Conservation (phyloP, 2,329 filamentous ascomycete species). For the Chrysoporthe cubensis region DNA sequence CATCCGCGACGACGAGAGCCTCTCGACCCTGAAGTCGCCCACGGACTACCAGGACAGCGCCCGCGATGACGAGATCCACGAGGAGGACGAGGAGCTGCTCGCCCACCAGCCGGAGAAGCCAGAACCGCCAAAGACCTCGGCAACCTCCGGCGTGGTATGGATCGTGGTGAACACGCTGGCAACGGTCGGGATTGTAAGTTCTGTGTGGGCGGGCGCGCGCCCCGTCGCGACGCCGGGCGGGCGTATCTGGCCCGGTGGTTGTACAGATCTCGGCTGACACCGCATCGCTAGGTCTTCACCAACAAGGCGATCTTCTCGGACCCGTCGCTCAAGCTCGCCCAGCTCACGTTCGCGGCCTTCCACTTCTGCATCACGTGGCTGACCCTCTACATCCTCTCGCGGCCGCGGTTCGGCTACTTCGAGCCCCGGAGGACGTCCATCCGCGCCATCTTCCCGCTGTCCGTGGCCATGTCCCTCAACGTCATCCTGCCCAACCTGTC, state of each 20-base stretch:
- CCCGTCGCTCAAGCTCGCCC: slow-evolving; percentile 61
- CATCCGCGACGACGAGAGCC: slow-evolving; percentile 39
- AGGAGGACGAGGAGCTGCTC: slow-evolving; percentile 49
- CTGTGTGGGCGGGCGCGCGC: neutral
- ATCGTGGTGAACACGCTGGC: slow-evolving; percentile 65
- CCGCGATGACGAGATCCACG: slow-evolving; percentile 46
- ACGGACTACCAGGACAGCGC: slow-evolving; percentile 37
- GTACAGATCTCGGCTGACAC: slow-evolving; percentile 12
- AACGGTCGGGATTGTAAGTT: slow-evolving; percentile 64
- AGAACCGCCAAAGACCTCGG: slow-evolving; percentile 41
- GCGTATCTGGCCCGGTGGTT: too few relatives aligned
- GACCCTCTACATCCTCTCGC: slow-evolving; percentile 65
- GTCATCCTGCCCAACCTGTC: slow-evolving; percentile 72
- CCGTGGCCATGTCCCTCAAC: slow-evolving; percentile 69
- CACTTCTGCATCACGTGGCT: slow-evolving; percentile 70
- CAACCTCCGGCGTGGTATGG: slow-evolving; percentile 53
- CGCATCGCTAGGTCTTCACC: slow-evolving; percentile 60
- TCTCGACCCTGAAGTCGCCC: slow-evolving; percentile 37
- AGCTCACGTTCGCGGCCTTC: slow-evolving; percentile 69
- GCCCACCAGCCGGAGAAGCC: slow-evolving; percentile 39
- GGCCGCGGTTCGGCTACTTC: slow-evolving; percentile 62
- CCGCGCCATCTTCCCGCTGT: slow-evolving; percentile 64
- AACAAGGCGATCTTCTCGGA: slow-evolving; percentile 73
- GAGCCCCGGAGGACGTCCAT: slow-evolving; percentile 58
- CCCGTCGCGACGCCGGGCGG: neutral